Base-by-base conservation (phyloP, 352 stramenopile species). In the Globisporangium paddicum region DNA sequence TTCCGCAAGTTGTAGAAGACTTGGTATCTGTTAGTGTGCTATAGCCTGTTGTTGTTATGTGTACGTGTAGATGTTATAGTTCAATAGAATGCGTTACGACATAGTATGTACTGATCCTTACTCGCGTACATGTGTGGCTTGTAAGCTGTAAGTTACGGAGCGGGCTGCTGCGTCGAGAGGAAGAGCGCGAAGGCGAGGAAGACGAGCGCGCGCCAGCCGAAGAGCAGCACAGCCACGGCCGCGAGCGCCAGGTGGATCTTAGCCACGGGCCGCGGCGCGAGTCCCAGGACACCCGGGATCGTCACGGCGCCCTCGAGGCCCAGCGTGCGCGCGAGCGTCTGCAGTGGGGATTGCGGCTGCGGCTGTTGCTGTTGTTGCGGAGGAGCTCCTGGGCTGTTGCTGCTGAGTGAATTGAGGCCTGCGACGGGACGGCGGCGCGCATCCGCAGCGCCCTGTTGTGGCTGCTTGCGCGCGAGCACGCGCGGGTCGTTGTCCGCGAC, bases 401-500 rank as follows among this genome's bases (percentile, higher is more conserved):
- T 37, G 52, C 60, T 54, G 44, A 74, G 48, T 18, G 64, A 64
- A 34, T 51, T 57, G 52, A 74, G 41, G n/a, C 52, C 58, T 54
- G 56, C 69, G 62, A 61, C 60, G 62, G 60, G 28, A 38, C 54
- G 46, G 18, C 48, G 38, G 10, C 34, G 28, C 8, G 18, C 53
- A 21, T 40, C 16, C 38, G 41, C 19, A 28, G 13, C 23, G 28
- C 28, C 35, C 14, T n/a, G 23, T 16, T 42, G 35, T 42, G 47
- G 54, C 53, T 60, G 52, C 52, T 64, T 60, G 54, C 62, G 62
- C 56, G 62, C 56, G 41, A 60, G 62, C 32, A 95, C 81, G 19
- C 85, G 77, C 62, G 85, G 85, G 66, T 95, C 85, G 69, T 95
- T 73, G 69, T 95, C 85, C 42, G 64, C 50, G 19, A 95, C 82